Base-by-base conservation (phyloP, 179 eudicot genomes). In the Drosera spatulata region DNA sequence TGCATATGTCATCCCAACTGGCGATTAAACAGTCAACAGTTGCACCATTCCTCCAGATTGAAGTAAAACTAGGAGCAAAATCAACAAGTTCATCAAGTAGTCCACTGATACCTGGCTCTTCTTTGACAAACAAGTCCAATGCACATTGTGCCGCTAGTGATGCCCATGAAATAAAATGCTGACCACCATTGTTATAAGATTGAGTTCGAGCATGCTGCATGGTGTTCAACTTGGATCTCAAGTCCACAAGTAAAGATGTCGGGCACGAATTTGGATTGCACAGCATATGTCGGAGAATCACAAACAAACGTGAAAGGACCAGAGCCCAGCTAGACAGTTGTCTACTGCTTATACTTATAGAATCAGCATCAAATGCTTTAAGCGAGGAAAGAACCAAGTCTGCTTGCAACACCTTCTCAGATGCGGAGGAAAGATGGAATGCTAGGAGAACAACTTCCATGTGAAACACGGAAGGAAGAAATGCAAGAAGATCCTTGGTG, bases 401-500 rank as follows among this genome's bases (percentile, higher is more conserved):
- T 13, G 81, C 79, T 62, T 78, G 69, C 14, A 42, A 68, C 59
- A 66, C 75, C 83, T 94, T 94, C 65, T 94, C 96, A 72, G 64
- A 79, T 63, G 80, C 88, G 57, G 99, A 82, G 46, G 97, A 90
- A 61, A 94, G 68, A 68, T 94, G 99, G 71, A 90, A 94, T 39
- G 95, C 82, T 84, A 91, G 79, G 39, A 94, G 82, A 69, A 94
- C 74, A 65, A 91, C 80, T 83, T 90, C 99, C 73, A 94, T 77
- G 74, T 94, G 95, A 66, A 90, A 85, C 55, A 80, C 62, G 50
- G 86, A 83, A 40, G 99, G 99, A 69, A 94, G 91, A 66, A 71
- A 71, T 55, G 56, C 78, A 39, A 85, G 65, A 70, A 82, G 46
- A 64, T 90, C 97, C 56, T 81, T 74, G 56, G 82, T 58, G 45